phyloP scores from a whole-genome alignment of 2,329 filamentous ascomycete species.

The Pseudogymnoascus sp. region DNA sequence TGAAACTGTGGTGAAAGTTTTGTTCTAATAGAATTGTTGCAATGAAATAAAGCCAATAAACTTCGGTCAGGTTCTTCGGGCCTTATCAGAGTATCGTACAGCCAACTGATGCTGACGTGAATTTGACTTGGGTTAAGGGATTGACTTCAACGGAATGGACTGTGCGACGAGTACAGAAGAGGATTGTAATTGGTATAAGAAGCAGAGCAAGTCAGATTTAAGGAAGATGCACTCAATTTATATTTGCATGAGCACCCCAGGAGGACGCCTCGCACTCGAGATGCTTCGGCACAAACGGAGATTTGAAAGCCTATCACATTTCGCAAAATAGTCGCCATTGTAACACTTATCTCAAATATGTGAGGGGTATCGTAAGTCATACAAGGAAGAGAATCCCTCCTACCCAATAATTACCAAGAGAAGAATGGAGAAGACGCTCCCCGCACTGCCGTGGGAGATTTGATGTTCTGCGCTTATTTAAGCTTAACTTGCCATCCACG shows the following conservation, averaged over 20 bases:
- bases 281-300: neutral
- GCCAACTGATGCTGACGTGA: neutral
- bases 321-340: neutral
- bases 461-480: slow-evolving; percentile 10
- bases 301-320: slow-evolving; percentile 7
- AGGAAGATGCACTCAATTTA: slow-evolving; percentile 5
- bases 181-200: neutral
- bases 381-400: neutral
- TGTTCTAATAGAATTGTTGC: neutral
- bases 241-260: neutral
- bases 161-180: neutral
- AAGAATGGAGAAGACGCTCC: neutral
- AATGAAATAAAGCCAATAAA: neutral
- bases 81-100: neutral
- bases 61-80: neutral
- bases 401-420: neutral
- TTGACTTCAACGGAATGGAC: neutral
- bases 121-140: neutral
- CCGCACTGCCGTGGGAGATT: neutral
- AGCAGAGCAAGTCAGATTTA: neutral
- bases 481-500: slow-evolving; percentile 5
- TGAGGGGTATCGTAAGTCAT: neutral
- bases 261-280: neutral
- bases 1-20: neutral
- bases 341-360: slow-evolving; percentile 3